Evolutionary conservation across 805 yeast genomes (phyloP).

Genomic region (Suhomyces kilbournensis): DNA sequence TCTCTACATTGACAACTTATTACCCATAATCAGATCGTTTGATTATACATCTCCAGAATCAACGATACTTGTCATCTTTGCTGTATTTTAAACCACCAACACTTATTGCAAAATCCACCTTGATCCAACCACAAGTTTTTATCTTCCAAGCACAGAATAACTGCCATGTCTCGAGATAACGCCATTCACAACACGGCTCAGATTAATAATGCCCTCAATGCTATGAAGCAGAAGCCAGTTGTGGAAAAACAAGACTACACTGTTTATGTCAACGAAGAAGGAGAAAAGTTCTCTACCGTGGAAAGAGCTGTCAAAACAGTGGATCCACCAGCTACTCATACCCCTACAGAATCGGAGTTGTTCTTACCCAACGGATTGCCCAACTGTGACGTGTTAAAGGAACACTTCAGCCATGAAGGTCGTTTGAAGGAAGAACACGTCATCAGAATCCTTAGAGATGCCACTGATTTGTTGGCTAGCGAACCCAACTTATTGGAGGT

Average conservation of each 20-base stretch:
- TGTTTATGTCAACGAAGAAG: constrained; percentile 54
- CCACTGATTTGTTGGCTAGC: constrained; percentile 55
- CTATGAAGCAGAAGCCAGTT: constrained; percentile 46
- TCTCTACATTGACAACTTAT: background rate
- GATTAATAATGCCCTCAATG: constrained; percentile 63
- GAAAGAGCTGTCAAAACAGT: constrained; percentile 59
- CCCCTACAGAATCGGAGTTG: constrained; percentile 67
- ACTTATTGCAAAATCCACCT: background rate
- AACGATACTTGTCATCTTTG: background rate
- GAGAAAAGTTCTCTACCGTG: constrained; percentile 51
- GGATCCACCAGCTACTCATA: constrained; percentile 59
- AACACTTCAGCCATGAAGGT: constrained; percentile 81
- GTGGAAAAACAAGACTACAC: constrained; percentile 37
- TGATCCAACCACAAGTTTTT: background rate
- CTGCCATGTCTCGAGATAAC: constrained; percentile 4
- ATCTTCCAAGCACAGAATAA: background rate
- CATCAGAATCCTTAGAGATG: constrained; percentile 58
- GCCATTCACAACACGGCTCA: constrained; percentile 44
- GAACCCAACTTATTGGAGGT: constrained; percentile 82
- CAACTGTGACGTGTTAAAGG: constrained; percentile 62
- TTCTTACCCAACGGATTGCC: constrained; percentile 67
- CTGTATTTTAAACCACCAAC: background rate
- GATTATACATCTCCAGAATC: background rate
- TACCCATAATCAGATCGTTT: background rate
- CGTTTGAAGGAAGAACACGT: constrained; percentile 72